These are phyloP conservation scores for Metarhizium brunneum DNA, from an alignment of 2,329 filamentous ascomycete genomes.

Conservation along the genomic window DNA sequence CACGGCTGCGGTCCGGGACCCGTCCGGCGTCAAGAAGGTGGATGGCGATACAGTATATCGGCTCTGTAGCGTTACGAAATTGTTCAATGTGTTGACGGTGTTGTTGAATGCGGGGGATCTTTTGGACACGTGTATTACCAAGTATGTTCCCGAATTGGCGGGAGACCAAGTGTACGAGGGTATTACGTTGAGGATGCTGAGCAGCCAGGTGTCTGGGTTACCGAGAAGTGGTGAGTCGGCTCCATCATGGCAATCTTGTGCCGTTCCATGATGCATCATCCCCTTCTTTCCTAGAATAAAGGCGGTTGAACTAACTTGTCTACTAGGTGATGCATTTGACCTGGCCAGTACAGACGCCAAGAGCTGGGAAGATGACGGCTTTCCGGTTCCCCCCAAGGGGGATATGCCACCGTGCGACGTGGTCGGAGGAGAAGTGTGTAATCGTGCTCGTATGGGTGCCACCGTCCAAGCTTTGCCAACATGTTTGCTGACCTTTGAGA, in stretches of 20 bases:
- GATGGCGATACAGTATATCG: slow-evolving; percentile 31
- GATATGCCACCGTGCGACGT: background rate
- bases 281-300: background rate
- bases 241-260: background rate
- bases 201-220: slow-evolving; percentile 10
- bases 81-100: slow-evolving; percentile 24
- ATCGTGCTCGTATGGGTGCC: background rate
- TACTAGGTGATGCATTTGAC: background rate
- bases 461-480: background rate
- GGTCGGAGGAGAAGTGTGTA: background rate
- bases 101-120: background rate
- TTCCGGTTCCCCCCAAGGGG: background rate
- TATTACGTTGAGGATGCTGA: slow-evolving; percentile 10
- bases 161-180: slow-evolving; percentile 2
- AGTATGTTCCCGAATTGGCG: background rate
- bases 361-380: background rate
- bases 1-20: background rate
- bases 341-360: background rate
- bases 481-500: background rate
- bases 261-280: too few species aligned
- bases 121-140: background rate
- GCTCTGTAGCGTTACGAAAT: slow-evolving; percentile 29
- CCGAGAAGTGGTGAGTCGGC: slow-evolving; percentile 8
- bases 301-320: background rate
- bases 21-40: slow-evolving; percentile 14